phyloP scores from a whole-genome alignment of 805 yeast genomes.

The Candida glaebosa region DNA sequence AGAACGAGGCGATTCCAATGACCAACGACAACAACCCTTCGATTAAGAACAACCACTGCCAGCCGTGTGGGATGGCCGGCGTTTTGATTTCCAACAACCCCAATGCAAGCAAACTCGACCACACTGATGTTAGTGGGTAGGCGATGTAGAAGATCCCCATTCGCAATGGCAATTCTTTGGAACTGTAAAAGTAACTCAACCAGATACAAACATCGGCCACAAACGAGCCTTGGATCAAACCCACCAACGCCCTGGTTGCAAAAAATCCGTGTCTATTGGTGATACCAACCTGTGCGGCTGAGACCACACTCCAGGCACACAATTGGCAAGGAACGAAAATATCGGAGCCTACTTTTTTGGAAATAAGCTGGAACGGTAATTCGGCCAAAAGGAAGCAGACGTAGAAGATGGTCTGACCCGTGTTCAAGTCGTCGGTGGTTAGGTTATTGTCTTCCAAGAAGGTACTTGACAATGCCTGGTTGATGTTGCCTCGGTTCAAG shows the following conservation, averaged over 20 bases:
- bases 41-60: conserved; percentile 62
- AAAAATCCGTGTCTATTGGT: conserved; percentile 39
- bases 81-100: conserved; percentile 54
- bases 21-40: conserved; percentile 55
- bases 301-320: conserved; percentile 53
- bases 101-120: conserved; percentile 36
- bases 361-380: conserved; percentile 61
- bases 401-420: conserved; percentile 53
- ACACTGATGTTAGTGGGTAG: conserved; percentile 36
- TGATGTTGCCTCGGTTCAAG: conserved; percentile 54
- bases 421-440: conserved; percentile 56
- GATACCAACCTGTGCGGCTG: conserved; percentile 50
- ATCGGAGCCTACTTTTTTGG: conserved; percentile 64
- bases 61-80: conserved; percentile 44
- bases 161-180: conserved; percentile 54
- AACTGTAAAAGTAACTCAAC: conserved; percentile 64
- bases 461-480: conserved; percentile 57
- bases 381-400: conserved; percentile 55
- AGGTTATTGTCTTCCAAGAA: conserved; percentile 48
- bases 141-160: conserved; percentile 59
- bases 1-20: conserved; percentile 45
- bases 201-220: conserved; percentile 63
- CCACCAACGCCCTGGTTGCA: conserved; percentile 50
- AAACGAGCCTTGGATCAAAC: conserved; percentile 63
- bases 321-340: conserved; percentile 60